Conservation (phyloP, 148 eudicot genomes). For the Persicaria tinctoria region DNA sequence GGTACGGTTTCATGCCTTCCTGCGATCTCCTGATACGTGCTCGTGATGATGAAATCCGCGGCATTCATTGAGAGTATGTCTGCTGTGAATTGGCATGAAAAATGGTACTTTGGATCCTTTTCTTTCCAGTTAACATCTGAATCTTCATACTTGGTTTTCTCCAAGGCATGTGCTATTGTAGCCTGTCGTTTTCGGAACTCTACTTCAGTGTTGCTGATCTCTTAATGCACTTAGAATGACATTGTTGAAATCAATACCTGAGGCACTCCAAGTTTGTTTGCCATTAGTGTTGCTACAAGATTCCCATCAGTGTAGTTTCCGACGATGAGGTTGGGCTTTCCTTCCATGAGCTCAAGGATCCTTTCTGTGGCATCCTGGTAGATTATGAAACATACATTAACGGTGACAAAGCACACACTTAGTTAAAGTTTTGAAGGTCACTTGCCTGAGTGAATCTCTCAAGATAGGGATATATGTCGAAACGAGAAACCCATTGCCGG, state of each 20-base stretch:
- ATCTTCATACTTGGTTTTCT: conserved; percentile 96
- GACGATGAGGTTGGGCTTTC: conserved; percentile 83
- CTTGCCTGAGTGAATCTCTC: conserved; percentile 75
- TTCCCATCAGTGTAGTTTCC: conserved; percentile 97
- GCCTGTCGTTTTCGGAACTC: conserved; percentile 31
- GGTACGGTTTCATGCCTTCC: conserved; percentile 52
- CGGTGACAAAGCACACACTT: neutral
- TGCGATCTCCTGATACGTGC: conserved; percentile 97
- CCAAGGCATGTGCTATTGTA: conserved; percentile 94
- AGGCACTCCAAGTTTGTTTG: conserved; percentile 79
- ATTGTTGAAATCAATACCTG: conserved; percentile 37
- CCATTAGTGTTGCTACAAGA: conserved; percentile 86
- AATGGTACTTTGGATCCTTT: conserved; percentile 78
- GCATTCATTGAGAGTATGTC: conserved; percentile 87
- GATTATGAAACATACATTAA: neutral
- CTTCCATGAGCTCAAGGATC: conserved; percentile 66
- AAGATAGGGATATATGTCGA: conserved; percentile 87
- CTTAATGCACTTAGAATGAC: neutral
- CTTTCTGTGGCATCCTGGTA: conserved; percentile 68
- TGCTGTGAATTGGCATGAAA: conserved; percentile 93
- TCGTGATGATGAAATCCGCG: conserved; percentile 90
- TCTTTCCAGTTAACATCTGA: conserved; percentile 85
- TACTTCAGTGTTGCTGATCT: neutral
- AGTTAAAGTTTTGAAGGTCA: neutral
- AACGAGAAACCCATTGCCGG: conserved; percentile 82